Conservation (phyloP, 2,329 filamentous ascomycete genomes). For the Fusarium denticulatum region DNA sequence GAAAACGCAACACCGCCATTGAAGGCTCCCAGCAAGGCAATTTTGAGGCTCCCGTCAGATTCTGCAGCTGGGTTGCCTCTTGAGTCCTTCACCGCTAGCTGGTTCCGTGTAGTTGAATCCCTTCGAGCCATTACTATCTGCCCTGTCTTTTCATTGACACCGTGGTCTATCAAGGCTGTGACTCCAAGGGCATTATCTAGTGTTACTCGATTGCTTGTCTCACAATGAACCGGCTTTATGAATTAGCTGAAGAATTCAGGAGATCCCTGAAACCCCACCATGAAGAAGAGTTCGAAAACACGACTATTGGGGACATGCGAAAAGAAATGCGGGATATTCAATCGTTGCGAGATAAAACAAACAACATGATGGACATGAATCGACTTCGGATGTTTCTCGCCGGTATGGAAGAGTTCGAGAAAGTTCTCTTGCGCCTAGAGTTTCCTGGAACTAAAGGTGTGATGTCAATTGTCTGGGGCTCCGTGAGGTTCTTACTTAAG, state of each 20-base stretch:
- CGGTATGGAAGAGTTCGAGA: background rate
- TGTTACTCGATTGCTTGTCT: background rate
- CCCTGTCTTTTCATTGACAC: background rate
- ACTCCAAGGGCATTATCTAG: too few relatives aligned
- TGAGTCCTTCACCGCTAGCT: background rate
- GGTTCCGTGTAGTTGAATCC: accelerated
- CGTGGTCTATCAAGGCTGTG: background rate
- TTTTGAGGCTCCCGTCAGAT: background rate
- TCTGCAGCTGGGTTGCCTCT: background rate
- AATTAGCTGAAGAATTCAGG: background rate
- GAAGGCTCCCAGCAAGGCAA: background rate
- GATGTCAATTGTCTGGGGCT: background rate
- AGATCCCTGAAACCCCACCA: background rate
- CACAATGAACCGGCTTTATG: background rate
- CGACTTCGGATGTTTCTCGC: background rate
- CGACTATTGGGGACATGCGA: background rate
- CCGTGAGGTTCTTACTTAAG: background rate
- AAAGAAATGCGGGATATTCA: background rate
- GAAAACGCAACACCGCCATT: background rate
- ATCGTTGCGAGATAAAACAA: background rate
- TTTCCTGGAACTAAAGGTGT: background rate
- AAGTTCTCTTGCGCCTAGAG: background rate
- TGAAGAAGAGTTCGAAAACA: background rate
- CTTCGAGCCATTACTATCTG: background rate
- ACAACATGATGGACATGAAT: conserved; percentile 18